Evolutionary conservation across 2,329 filamentous ascomycete genomes (phyloP), one percentile per base, ranked within the genome.

Genomic region (Didymellaceae sp.): DNA sequence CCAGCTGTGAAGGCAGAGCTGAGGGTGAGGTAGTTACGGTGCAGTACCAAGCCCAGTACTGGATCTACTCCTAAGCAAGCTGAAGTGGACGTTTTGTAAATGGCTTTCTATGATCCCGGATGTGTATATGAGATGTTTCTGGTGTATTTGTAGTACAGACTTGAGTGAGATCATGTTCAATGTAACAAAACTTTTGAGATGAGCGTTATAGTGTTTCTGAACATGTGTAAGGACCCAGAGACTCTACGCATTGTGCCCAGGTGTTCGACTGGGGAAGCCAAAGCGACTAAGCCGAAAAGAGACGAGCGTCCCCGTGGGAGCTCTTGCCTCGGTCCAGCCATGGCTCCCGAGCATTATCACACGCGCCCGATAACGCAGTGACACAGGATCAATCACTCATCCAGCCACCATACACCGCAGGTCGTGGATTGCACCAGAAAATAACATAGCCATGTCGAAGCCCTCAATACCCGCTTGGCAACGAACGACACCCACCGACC

Each of bases 21-120:
- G 52, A 59, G 4, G 68, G 60, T 0, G 53, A 59, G n/a, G 58
- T 67, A 9, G 90, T 97, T 58, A 79, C 87, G 55, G 84, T 96
- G n/a, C 79, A 90, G 64, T 97, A 97, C 74, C 79, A 89, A 34
- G 86, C 92, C 31, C 84, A 93, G 81, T 97, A 90, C 60, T 86
- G 82, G 87, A 85, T 80, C 40, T 83, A 74, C 52, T 73, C 56
- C 8, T 63, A 38, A 51, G 21, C 10, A 16, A 28, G 13, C 4
- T 7, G n/a, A 8, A 14, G 39, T 8, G 3, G 7, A n/a, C 10
- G 14, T 24, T 9, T 30, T 26, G 20, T 18, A 13, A 28, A 28
- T 20, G 24, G 26, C 11, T 6, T 20, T 35, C 5, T 22, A 32
- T 16, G 21, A 14, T 28, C 28, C 13, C 30, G 9, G 13, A 37